Percentiles rank a stretch among this genome's conserved stretches.
Conservation (phyloP, 2,329 filamentous ascomycete species). For the Pseudogymnoascus sp. region DNA sequence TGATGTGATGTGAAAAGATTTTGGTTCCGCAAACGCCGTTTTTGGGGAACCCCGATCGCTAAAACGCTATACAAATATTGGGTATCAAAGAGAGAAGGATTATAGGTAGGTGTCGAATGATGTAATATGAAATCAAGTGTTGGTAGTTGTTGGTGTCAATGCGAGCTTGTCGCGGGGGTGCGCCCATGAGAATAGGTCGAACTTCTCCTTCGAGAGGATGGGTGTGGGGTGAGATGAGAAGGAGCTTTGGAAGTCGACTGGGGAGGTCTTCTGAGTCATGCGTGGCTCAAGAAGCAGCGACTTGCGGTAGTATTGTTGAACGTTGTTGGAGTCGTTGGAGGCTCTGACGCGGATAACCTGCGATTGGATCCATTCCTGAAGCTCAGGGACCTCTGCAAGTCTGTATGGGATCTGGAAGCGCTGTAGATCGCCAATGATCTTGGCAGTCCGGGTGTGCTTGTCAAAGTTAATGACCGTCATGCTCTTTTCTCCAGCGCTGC, state of each 20-base stretch:
- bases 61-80: slow-evolving; percentile 14
- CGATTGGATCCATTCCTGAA: slow-evolving; percentile 86
- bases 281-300: slow-evolving; percentile 60
- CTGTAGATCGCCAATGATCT: slow-evolving; percentile 92
- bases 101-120: slow-evolving; percentile 1
- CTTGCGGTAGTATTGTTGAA: slow-evolving; percentile 60
- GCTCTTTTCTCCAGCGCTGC: slow-evolving; percentile 48
- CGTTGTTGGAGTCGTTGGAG: slow-evolving; percentile 49
- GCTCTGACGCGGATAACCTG: slow-evolving; percentile 65
- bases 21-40: slow-evolving; percentile 11
- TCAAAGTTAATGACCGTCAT: slow-evolving; percentile 93
- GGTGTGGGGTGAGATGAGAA: slow-evolving; percentile 16
- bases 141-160: slow-evolving; percentile 15
- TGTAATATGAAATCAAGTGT: slow-evolving; percentile 10
- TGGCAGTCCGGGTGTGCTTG: slow-evolving; percentile 89
- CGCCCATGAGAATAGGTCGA: slow-evolving; percentile 46
- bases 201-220: slow-evolving; percentile 38
- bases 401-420: slow-evolving; percentile 92
- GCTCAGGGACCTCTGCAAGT: slow-evolving; percentile 71
- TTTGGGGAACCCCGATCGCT: slow-evolving; percentile 8
- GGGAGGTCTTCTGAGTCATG: slow-evolving; percentile 29
- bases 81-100: slow-evolving; percentile 13
- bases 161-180: slow-evolving; percentile 29
- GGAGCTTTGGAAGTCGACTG: slow-evolving; percentile 20
- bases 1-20: neutral